Evolutionary conservation across 495 filamentous ascomycete species (phyloP), one percentile per base, ranked within the genome.

Genomic region (Clohesyomyces aquaticus): DNA sequence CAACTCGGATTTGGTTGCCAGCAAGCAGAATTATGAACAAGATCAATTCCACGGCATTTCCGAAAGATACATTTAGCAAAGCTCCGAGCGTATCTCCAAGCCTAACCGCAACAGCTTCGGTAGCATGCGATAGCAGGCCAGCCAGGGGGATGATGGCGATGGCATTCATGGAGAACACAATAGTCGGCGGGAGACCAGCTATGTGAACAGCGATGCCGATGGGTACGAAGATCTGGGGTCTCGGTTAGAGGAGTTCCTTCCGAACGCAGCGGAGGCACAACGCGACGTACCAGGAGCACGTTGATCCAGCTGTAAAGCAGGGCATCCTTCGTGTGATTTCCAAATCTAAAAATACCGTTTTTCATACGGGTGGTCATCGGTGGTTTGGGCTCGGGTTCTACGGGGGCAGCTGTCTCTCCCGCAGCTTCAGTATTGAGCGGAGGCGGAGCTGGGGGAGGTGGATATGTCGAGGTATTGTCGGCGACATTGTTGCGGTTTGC

Each of bases 1-100:
- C 91, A 65, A 96, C 92, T 43, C 85, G 82, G 65, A 96, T 96
- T 76, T 96, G 86, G 76, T 91, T 82, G 83, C 29, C 55, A 8
- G 62, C 62, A 6, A 69, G 62, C 38, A 62, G 43, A 38, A 71
- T 67, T 27, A 61, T 67, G 68, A 73, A 73, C 16, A 73, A 48
- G 49, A 73, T 73, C 11, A 73, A 55, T 52, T 73, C 71, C 22
- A 73, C 71, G 21, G 68, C 68, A 53, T 73, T 73, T 47, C 71
- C 71, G 57, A 73, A 73, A 14, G 68, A 69, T 11, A 73, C 65
- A 48, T 73, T 73, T 4, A 73, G 53, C 50, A 73, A 45, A 14
- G 71, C 67, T 35, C 67, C 71, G n/a, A 68, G 43, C 12, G 68
- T 66, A 46, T 71, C 71, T n/a, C 71, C 71, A 21, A 73, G 48